Evolutionary conservation across 371 early-diverging fungal genomes (phyloP).

Genomic region (Choanephora cucurbitarum): DNA sequence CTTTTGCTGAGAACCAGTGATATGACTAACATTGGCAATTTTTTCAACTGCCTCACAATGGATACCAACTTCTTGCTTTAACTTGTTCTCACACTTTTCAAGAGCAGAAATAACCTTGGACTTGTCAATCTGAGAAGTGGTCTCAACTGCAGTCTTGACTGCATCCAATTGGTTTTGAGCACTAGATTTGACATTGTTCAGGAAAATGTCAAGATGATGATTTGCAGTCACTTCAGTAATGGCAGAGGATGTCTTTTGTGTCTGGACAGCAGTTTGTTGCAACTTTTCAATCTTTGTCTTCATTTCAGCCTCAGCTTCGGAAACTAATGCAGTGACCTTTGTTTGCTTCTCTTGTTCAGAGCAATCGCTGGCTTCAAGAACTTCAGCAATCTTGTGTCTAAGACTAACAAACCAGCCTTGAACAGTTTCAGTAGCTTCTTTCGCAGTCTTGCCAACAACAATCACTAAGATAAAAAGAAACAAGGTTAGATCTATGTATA

Average conservation of each 20-base stretch:
- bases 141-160: constrained; percentile 25
- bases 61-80: constrained; percentile 16
- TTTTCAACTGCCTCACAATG: constrained; percentile 26
- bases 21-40: constrained; percentile 19
- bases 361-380: constrained; percentile 26
- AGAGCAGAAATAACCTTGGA: constrained; percentile 19
- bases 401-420: constrained; percentile 25
- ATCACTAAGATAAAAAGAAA: constrained; percentile 8
- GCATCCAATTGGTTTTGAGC: constrained; percentile 26
- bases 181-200: constrained; percentile 30
- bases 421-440: constrained; percentile 25
- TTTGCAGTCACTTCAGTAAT: constrained; percentile 19
- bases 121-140: constrained; percentile 25
- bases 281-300: constrained; percentile 24
- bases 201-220: constrained; percentile 35
- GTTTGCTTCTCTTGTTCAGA: constrained; percentile 21
- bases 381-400: constrained; percentile 6
- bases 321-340: constrained; percentile 22
- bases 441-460: constrained; percentile 23
- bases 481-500: neutral
- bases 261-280: constrained; percentile 12
- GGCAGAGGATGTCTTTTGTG: constrained; percentile 3
- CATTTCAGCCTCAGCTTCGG: constrained; percentile 34
- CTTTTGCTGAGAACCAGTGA: constrained; percentile 15
- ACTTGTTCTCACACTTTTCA: constrained; percentile 14